Evolutionary conservation across 495 filamentous ascomycete species (phyloP), one percentile per base, ranked within the genome.

Genomic region (Tuber umbilicatum): DNA sequence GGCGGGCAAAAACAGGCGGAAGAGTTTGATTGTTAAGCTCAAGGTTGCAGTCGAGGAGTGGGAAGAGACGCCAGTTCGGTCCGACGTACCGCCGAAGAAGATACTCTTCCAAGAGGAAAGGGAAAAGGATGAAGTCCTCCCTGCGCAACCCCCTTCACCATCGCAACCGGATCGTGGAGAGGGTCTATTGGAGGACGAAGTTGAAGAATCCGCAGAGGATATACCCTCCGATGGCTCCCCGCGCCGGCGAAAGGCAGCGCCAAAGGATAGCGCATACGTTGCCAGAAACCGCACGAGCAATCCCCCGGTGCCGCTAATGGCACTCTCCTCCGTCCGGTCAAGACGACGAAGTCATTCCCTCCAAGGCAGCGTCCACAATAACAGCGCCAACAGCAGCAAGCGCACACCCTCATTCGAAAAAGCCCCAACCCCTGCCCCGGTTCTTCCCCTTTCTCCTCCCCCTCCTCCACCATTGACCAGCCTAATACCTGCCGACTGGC

Each of bases 331-430:
- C 10, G n/a, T 60, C 23, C 50, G 50, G 0, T 60, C 50, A 60
- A 60, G 50, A 16, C 50, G 50, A 27, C 50, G 50, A 31, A 60
- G 50, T 31, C 50, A 60, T 3, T 60, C 50, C 10, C 50, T 60
- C 23, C 50, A 60, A 60, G n/a, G n/a, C n/a, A 60, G n/a, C 5
- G 10, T 27, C 50, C 23, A 27, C 50, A 27, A 31, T 16, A 14
- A 60, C 50, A 60, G 50, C n/a, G n/a, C 50, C 50, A 27, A 60
- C n/a, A 60, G 50, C 50, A 60, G 50, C 50, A 60, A 31, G 50
- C 50, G 31, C 50, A 31, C 50, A 5, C 50, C n/a, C 50, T n/a
- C 50, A 5, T n/a, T 31, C 10, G 50, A 60, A 31, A 23, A 60
- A 60, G 23, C 50, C 9, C 31, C n/a, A 16, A 60, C 2, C 10